Conservation (phyloP, 1,139 yeast genomes). For the Debaryomyces sp. region DNA sequence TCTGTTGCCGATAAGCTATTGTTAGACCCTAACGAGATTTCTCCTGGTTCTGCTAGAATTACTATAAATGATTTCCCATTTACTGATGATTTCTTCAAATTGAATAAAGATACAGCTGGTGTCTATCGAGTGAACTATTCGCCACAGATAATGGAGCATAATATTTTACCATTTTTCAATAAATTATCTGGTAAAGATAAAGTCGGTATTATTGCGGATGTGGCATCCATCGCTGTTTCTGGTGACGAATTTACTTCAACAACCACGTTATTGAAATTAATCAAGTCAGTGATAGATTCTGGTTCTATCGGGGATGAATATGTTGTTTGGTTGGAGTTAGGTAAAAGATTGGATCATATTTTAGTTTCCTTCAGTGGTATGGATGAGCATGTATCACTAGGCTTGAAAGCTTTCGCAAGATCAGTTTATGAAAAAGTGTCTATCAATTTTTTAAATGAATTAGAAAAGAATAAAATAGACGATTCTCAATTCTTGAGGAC, state of each 20-base stretch:
- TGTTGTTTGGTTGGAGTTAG: slow-evolving; percentile 69
- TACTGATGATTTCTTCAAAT: slow-evolving; percentile 46
- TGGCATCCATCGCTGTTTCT: slow-evolving; percentile 60
- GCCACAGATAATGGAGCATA: slow-evolving; percentile 43
- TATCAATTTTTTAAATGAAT: slow-evolving; percentile 29
- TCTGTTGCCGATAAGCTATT: slow-evolving; percentile 3
- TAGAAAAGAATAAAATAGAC: slow-evolving; percentile 36
- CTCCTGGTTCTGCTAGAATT: slow-evolving; percentile 26
- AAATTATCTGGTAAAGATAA: slow-evolving; percentile 59
- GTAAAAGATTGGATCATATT: slow-evolving; percentile 46
- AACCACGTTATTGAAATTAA: slow-evolving; percentile 46
- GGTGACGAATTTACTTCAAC: slow-evolving; percentile 56
- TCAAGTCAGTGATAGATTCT: slow-evolving; percentile 40
- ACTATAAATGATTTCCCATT: slow-evolving; percentile 27
- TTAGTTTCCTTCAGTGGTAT: slow-evolving; percentile 52
- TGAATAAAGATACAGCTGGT: slow-evolving; percentile 65
- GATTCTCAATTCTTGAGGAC: slow-evolving; percentile 46
- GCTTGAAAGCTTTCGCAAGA: slow-evolving; percentile 42
- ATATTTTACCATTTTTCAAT: slow-evolving; percentile 46
- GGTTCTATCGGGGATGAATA: slow-evolving; percentile 51
- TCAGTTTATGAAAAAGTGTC: slow-evolving; percentile 46
- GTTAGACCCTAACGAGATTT: slow-evolving; percentile 12
- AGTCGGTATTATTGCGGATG: slow-evolving; percentile 69
- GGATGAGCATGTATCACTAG: slow-evolving; percentile 34
- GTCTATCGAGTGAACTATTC: slow-evolving; percentile 71